Base-by-base conservation (phyloP, 164 flowering plant genomes). In the Macadamia integrifolia region DNA sequence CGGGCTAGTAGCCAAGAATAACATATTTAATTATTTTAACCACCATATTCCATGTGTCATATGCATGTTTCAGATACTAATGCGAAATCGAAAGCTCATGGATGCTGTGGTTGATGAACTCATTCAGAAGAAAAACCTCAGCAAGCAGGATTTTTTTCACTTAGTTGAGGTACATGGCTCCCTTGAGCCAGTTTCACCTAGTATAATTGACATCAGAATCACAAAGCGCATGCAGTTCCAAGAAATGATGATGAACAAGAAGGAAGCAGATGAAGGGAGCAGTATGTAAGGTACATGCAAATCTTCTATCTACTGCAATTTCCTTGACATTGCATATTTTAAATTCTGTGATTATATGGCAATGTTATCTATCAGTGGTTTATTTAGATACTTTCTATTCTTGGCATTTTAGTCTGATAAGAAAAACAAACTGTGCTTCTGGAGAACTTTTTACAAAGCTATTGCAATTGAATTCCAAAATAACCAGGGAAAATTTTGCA, bases 81-180 rank as follows among this genome's bases (percentile, higher is more conserved):
- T 76, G 69, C 73, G 77, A 65, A 93, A 93, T 67, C 72, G 74
- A 43, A 78, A 66, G 57, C 90, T 91, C 30, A 78, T 86, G 90
- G 87, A 93, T 69, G 89, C 84, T 11, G 77, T 93, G 71, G 93
- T 86, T 40, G 81, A 84, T 73, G 82, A 83, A 71, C 93, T 93
- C 53, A 85, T 83, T 58, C 71, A 76, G 76, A 88, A 91, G 83
- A 93, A 90, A 76, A 84, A 81, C 66, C 76, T 91, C 62, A 77
- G 84, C 1, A 93, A 91, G 78, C 84, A 86, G 66, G 95, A 91
- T 46, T 90, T 93, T 69, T 76, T 83, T 65, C 74, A 56, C 60
- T 76, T 93, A 11, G 96, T 91, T 31, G 83, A 88, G 71, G 23
- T 74, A 69, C 79, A 91, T 77, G 97, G 97, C 9, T 72, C 68